phyloP scores from a whole-genome alignment of 805 yeast genomes.

The Candida sphagnicola region DNA sequence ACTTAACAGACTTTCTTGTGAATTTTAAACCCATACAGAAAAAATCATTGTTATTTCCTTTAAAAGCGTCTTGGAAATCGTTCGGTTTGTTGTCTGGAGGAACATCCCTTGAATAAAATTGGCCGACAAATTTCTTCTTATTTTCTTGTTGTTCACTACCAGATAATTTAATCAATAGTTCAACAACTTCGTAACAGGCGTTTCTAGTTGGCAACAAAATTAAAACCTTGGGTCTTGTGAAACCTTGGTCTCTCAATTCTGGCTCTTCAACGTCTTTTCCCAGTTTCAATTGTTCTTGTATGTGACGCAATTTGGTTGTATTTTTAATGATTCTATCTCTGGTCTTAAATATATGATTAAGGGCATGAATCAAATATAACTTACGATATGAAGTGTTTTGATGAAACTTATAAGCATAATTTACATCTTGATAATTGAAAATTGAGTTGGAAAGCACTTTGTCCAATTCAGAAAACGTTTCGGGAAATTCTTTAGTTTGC shows the following conservation, averaged over 20 bases:
- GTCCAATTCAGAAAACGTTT: constrained; percentile 36
- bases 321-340: constrained; percentile 81
- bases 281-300: constrained; percentile 38
- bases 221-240: constrained; percentile 86
- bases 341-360: constrained; percentile 84
- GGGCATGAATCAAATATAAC: constrained; percentile 62
- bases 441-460: constrained; percentile 56
- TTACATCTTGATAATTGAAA: constrained; percentile 68
- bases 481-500: constrained; percentile 17
- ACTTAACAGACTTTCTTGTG: constrained; percentile 80
- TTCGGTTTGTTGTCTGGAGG: constrained; percentile 61
- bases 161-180: constrained; percentile 55
- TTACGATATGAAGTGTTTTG: constrained; percentile 55
- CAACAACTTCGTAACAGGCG: constrained; percentile 66
- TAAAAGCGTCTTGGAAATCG: constrained; percentile 75
- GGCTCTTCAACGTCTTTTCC: constrained; percentile 41
- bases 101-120: constrained; percentile 55
- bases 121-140: constrained; percentile 65
- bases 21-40: constrained; percentile 89
- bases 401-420: constrained; percentile 51
- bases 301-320: constrained; percentile 50
- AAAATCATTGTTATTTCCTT: constrained; percentile 88
- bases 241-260: constrained; percentile 89
- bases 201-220: constrained; percentile 82
- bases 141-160: constrained; percentile 78